Base-by-base conservation (phyloP, 176 grass and related monocot species). In the Thinopyrum elongatum region DNA sequence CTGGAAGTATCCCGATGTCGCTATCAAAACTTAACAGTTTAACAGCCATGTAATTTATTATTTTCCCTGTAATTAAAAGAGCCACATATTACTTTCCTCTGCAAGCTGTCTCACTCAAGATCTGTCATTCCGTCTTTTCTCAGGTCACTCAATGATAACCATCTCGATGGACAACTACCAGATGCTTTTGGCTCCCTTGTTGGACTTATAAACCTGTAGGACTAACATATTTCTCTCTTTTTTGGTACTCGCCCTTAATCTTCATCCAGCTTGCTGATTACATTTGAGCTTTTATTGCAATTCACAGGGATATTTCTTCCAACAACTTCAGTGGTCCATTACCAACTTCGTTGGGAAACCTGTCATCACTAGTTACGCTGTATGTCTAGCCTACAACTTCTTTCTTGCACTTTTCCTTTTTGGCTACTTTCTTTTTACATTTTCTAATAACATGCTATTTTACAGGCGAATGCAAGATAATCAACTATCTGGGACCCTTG, bases 121-220 rank as follows among this genome's bases (percentile, higher is more conserved):
- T 80, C 72, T 63, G 2, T 91, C 70, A 70, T 84, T 80, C 72
- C 46, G 1, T 93, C 39, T 59, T 84, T 80, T 70, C 22, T 60
- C 85, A 99, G 97, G 94, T 99, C 97, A 74, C 74, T 99, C 58
- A 99, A 99, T 82, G 83, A 70, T 84, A 99, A 99, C 82, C 88
- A 88, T 85, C 95, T 99, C 6, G 80, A 84, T 85, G 97, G 92
- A 79, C 87, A 93, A 81, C 65, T 99, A 26, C 90, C 94, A 51
- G 92, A 96, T 91, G 90, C 90, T 90, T 99, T 99, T 85, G 80
- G 65, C 33, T 90, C 88, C 6, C 92, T 94, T 13, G 91, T 85
- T 51, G 88, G 90, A 51, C 92, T 99, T 78, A 90, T 96, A 90
- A 99, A 99, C 88, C 82, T 99, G 97, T 99, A 91, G 68, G 87